A percentile compares a stretch with the other conserved stretches of the same genome.
Conservation (phyloP, 192 early-diverging fungal genomes). For the Oehlia diaphana region DNA sequence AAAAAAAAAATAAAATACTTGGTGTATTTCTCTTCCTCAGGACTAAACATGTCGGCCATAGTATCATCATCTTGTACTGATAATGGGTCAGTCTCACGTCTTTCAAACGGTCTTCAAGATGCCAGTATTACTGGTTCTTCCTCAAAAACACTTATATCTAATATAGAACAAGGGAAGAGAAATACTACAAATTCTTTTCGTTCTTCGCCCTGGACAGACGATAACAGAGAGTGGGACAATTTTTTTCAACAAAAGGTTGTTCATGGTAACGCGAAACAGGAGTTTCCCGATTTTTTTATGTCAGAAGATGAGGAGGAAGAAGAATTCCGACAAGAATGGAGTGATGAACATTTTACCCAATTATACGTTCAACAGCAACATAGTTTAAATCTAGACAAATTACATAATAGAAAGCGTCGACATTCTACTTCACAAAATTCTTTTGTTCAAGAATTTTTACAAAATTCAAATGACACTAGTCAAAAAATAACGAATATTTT, state of each 20-base stretch:
- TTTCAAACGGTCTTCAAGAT: constrained; percentile 10
- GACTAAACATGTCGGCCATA: background rate
- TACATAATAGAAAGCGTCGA: background rate
- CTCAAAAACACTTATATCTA: background rate
- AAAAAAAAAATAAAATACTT: background rate
- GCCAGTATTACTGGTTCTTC: background rate
- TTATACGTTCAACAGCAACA: constrained; percentile 16
- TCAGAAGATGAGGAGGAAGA: constrained; percentile 17
- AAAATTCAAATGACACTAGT: background rate
- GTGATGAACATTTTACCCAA: constrained; percentile 24
- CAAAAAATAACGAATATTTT: background rate
- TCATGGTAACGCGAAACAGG: background rate
- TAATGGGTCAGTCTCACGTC: background rate
- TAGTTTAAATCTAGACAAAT: background rate
- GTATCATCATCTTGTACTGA: background rate
- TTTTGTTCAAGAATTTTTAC: constrained; percentile 7
- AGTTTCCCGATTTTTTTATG: background rate
- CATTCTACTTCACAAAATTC: background rate
- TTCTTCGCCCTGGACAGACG: background rate
- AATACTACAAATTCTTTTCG: constrained; percentile 7
- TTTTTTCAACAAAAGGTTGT: constrained; percentile 6
- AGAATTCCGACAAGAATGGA: constrained; percentile 31
- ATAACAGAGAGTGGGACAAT: background rate
- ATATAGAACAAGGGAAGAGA: background rate
- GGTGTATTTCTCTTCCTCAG: background rate